Base-by-base conservation (phyloP, 2,329 filamentous ascomycete genomes). In the Epicoccum nigrum region DNA sequence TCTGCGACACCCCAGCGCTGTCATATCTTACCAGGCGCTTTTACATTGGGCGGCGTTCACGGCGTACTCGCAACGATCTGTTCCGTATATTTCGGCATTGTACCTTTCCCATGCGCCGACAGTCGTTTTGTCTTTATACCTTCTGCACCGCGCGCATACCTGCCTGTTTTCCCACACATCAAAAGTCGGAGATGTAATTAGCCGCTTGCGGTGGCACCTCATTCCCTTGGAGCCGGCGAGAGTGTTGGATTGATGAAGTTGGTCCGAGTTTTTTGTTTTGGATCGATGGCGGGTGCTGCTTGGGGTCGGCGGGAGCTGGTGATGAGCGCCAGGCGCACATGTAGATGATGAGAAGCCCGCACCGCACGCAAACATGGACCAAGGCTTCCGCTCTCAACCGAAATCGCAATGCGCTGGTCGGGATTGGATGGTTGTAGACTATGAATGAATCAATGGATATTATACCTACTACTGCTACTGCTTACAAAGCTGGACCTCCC, bases 41-140 rank as follows among this genome's bases (percentile, higher is more conserved):
- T 45, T 45, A 58, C 65, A 71, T 71, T 63, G 64, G 69, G 67
- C 65, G 68, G 69, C 64, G 69, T 70, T 68, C 40, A 20, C 8
- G 68, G 65, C 59, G 66, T 67, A 64, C 49, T 42, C 32, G 41
- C 42, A 45, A 54, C 40, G 51, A 49, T 54, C 31, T 28, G 45
- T 40, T 33, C 44, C 45, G 15, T 30, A 40, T 44, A 34, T 45
- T 38, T 31, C 39, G 34, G 49, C 53, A 51, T 38, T 52, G 53
- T 49, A 54, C 55, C 47, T 46, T 45, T 45, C 46, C 46, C 46
- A 28, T 31, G 49, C 43, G 54, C 55, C 54, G 34, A 33, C 48
- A 49, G 45, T 55, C 41, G 32, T 58, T 53, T 51, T 50, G 13
- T n/a, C 47, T 56, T 45, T 44, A 38, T 47, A 49, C 47, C 42